Evolutionary conservation across 2,329 filamentous ascomycete species (phyloP).

Genomic region (Microsporum canis): DNA sequence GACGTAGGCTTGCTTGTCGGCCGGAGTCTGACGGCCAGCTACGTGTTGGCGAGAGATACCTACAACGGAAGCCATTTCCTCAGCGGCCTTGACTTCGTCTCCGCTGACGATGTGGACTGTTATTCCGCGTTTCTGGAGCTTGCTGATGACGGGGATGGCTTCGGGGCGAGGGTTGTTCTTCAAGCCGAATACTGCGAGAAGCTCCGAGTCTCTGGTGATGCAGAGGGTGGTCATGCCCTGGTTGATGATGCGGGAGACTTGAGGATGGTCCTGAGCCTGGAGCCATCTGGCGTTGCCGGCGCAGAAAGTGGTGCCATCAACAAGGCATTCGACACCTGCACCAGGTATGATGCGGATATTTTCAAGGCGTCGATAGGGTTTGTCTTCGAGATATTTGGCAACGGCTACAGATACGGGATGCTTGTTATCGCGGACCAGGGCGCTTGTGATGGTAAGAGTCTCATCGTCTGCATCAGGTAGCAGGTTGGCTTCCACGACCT

Average conservation of each 20-base stretch:
- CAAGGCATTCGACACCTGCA: constrained; percentile 21
- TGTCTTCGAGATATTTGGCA: constrained; percentile 28
- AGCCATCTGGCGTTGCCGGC: constrained; percentile 29
- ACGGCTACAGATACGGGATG: constrained; percentile 46
- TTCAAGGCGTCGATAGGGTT: constrained; percentile 12
- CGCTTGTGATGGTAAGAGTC: constrained; percentile 24
- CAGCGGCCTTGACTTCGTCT: constrained; percentile 42
- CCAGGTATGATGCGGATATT: constrained; percentile 19
- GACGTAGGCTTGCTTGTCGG: constrained; percentile 46
- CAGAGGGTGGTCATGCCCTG: constrained; percentile 45
- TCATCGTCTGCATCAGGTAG: constrained; percentile 10
- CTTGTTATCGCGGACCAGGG: constrained; percentile 34
- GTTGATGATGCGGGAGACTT: constrained; percentile 26
- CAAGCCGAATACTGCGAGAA: constrained; percentile 42
- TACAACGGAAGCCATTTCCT: constrained; percentile 36
- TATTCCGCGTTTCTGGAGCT: constrained; percentile 41
- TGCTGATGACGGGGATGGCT: constrained; percentile 41
- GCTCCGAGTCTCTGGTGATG: constrained; percentile 39
- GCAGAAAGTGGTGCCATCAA: constrained; percentile 13
- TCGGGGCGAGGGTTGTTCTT: constrained; percentile 39
- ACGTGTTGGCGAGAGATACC: constrained; percentile 32
- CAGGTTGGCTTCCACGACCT: constrained; percentile 26
- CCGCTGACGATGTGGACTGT: constrained; percentile 46
- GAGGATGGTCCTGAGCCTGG: constrained; percentile 20
- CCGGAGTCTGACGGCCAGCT: constrained; percentile 39